Conservation (phyloP, 352 stramenopile species). For the Phytophthora gonapodyides region DNA sequence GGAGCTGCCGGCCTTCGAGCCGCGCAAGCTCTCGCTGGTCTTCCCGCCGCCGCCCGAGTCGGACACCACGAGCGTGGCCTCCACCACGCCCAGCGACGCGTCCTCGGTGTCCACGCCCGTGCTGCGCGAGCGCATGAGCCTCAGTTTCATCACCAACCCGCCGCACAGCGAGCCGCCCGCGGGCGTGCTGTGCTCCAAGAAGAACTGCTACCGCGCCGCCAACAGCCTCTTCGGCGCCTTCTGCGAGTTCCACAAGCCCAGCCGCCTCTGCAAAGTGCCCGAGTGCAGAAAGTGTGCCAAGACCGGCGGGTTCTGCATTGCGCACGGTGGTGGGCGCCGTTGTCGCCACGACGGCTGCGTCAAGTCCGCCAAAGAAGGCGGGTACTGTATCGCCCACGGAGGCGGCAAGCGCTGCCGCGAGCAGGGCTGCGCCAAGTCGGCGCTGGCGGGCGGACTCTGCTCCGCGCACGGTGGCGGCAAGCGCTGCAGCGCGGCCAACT, state of each 20-base stretch:
- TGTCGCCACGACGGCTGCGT: conserved; percentile 57
- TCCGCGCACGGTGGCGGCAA: conserved; percentile 73
- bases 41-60: conserved; percentile 27
- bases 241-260: conserved; percentile 72
- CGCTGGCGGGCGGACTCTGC: conserved; percentile 65
- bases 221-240: conserved; percentile 58
- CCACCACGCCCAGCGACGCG: conserved; percentile 30
- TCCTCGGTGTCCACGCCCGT: conserved; percentile 30
- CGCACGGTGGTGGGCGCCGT: conserved; percentile 63
- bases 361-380: conserved; percentile 77
- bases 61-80: conserved; percentile 34
- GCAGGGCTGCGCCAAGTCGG: conserved; percentile 63
- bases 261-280: conserved; percentile 64
- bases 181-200: conserved; percentile 56
- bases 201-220: conserved; percentile 60
- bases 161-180: conserved; percentile 12
- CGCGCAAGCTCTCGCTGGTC: conserved; percentile 17
- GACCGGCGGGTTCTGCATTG: conserved; percentile 79
- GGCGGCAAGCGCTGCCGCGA: conserved; percentile 61
- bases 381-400: conserved; percentile 67
- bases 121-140: conserved; percentile 49
- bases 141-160: conserved; percentile 67
- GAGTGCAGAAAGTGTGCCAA: conserved; percentile 69
- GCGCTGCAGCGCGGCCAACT: conserved; percentile 50
- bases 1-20: conserved; percentile 32